Percentiles rank a stretch among this genome's conserved stretches.
These are phyloP conservation scores for Pseudocohnilembus persalinus DNA, from an alignment of 169 alveolate species.

Conservation along the genomic window DNA sequence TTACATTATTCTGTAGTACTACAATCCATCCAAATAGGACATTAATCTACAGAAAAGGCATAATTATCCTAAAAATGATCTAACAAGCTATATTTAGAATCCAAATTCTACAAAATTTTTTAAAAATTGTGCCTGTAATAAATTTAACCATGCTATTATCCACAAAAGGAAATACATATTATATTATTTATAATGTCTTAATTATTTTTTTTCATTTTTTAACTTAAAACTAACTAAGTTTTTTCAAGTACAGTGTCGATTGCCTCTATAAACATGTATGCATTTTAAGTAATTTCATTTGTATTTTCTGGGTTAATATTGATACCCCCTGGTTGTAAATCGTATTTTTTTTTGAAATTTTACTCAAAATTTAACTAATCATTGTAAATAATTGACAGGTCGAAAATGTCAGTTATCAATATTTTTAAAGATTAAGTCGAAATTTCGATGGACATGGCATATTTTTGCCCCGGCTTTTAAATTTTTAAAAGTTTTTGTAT, in stretches of 20 bases:
- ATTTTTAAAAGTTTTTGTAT: neutral
- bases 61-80: neutral
- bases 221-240: too few species aligned
- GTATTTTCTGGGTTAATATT: neutral
- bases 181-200: too few species aligned
- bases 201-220: neutral
- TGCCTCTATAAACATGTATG: neutral
- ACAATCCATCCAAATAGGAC: neutral
- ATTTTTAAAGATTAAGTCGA: neutral
- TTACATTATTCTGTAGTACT: neutral
- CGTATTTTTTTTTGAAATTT: neutral
- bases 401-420: neutral
- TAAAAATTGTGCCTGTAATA: neutral
- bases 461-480: too few species aligned
- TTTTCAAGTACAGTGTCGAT: neutral
- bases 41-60: neutral
- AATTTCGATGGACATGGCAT: neutral
- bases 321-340: neutral
- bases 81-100: neutral
- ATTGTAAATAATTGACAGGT: neutral
- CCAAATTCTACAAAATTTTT: too few species aligned
- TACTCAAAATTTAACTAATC: neutral
- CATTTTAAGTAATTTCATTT: neutral
- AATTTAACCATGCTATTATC: neutral
- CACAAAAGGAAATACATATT: neutral